Evolutionary conservation across 371 early-diverging fungal species (phyloP).

Genomic region (Mucor saturninus): DNA sequence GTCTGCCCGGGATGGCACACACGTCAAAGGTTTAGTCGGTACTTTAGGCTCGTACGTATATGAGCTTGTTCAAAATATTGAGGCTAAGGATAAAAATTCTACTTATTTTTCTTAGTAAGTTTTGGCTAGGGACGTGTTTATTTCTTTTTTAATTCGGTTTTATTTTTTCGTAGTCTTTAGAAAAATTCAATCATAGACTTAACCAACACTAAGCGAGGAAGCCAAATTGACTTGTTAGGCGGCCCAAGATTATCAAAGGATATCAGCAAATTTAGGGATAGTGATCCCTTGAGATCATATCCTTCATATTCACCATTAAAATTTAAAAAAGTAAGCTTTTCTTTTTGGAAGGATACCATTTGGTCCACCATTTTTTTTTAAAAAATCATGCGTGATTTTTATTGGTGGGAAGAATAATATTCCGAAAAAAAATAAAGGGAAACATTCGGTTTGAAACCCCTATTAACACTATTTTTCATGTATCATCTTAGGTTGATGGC

Average conservation of each 20-base stretch:
- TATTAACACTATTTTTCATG: no score
- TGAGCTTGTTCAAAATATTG: not conserved
- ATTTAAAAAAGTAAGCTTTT: no score
- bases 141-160: constrained; percentile 8
- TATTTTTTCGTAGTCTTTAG: not conserved
- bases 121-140: constrained; percentile 9
- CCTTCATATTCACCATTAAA: no score
- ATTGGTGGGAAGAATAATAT: no score
- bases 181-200: not conserved
- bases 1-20: not conserved
- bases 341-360: no score
- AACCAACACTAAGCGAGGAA: not conserved
- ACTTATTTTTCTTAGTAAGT: constrained; percentile 8
- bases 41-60: not conserved
- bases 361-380: no score
- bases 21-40: constrained; percentile 4
- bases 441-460: no score
- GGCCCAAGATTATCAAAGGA: not conserved
- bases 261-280: not conserved
- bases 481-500: no score
- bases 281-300: no score
- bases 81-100: not conserved
- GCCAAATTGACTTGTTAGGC: not conserved
- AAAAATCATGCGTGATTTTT: no score
- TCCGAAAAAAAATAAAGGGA: no score